Conservation (phyloP, 768 basidiomycete genomes). For the Amanita thiersii region DNA sequence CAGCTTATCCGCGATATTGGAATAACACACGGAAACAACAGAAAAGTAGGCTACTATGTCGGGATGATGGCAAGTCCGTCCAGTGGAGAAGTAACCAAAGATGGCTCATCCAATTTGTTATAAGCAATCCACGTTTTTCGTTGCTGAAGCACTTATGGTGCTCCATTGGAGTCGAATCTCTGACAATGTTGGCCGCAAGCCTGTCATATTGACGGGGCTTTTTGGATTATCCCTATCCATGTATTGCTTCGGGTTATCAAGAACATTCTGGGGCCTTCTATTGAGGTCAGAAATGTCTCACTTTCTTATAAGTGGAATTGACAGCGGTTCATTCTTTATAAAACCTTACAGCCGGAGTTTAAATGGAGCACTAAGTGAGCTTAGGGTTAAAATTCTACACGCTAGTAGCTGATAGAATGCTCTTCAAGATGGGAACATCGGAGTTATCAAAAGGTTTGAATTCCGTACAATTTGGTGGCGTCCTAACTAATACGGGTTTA, state of each 20-base stretch:
- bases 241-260: conserved; percentile 68
- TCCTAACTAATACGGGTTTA: conserved; percentile 10
- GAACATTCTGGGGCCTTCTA: conserved; percentile 57
- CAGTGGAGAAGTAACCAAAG: not conserved
- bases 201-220: conserved; percentile 61
- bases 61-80: conserved; percentile 48
- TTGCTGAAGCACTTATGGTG: conserved; percentile 64
- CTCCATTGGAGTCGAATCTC: conserved; percentile 70
- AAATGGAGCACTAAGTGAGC: conserved; percentile 61
- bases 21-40: conserved; percentile 62
- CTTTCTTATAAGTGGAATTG: not conserved
- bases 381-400: conserved; percentile 5
- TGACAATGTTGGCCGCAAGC: conserved; percentile 67
- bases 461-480: not conserved
- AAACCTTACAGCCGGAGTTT: conserved; percentile 45
- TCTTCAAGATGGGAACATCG: conserved; percentile 46
- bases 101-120: not conserved
- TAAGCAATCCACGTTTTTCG: conserved; percentile 72
- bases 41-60: conserved; percentile 68
- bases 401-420: conserved; percentile 2
- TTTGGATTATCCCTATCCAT: conserved; percentile 59
- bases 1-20: conserved; percentile 62
- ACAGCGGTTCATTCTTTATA: conserved; percentile 4
- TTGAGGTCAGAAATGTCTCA: conserved; percentile 27
- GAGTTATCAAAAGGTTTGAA: conserved; percentile 51